Base-by-base conservation (phyloP, 257 asterid genomes). In the Gynochthodes officinalis region DNA sequence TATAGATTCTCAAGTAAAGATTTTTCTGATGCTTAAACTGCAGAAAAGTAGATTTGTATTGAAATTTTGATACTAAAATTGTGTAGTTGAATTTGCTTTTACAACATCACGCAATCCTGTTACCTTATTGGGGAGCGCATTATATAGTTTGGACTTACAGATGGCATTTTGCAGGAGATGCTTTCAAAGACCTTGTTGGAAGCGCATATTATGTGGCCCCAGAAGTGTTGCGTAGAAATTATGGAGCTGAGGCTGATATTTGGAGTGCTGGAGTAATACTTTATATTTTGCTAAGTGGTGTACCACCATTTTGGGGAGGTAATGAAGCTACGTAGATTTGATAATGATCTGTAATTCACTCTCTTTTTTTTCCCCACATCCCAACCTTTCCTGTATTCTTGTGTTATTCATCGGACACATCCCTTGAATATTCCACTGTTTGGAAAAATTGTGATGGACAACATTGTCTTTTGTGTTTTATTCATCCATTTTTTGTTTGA, bases 241-340 rank as follows among this genome's bases (percentile, higher is more conserved):
- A 92, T 72, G 86, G 96, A 40, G 85, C 83, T 23, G 98, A 90
- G 82, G 96, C 94, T 74, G 98, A 92, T 87, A 80, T 92, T 49
- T 92, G 96, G 94, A 90, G 98, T 81, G 96, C 94, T 48, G 98
- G 98, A 60, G 96, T 92, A 37, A 92, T 92, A 74, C 88, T 90
- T 9, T 90, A 90, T 75, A 86, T 90, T 78, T 70, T 92, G 75
- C 92, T 92, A 59, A 83, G 98, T 67, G 96, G 98, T 0, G 96
- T 92, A 71, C 96, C 98, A 21, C 98, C 98, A 35, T 92, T 92
- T 71, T 90, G 90, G 89, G 98, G 98, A 89, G 98, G 98, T 90
- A 80, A 70, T 79, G 63, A 12, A 25, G 44, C 21, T 21, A 21
- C 35, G 35, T 43, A 11, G 52, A 42, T 69, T 53, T 7, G 39